A percentile compares a stretch with the other conserved stretches of the same genome.
Evolutionary conservation across 139 green algal genomes (phyloP).

Genomic region (Microglena sp.): DNA sequence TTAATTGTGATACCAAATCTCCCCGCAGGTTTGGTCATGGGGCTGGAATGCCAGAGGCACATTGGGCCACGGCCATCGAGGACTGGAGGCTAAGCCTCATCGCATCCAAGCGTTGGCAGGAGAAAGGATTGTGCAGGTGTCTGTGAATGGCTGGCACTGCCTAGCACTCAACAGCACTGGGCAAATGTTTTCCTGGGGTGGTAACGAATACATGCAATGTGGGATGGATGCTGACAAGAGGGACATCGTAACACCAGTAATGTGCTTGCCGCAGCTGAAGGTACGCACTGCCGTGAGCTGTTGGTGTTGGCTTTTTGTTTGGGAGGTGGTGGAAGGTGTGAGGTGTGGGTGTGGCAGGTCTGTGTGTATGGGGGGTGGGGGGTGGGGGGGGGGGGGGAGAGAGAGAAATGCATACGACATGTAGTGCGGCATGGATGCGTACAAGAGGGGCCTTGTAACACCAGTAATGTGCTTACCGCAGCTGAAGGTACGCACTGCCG

Average conservation of each 20-base stretch:
- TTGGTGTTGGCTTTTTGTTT: not conserved
- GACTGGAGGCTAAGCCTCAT: conserved; percentile 43
- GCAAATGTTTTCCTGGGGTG: no score
- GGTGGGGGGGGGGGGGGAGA: no score
- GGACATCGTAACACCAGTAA: conserved; percentile 48
- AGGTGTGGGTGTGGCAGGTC: no score
- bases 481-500: conserved; percentile 2
- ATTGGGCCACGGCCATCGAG: conserved; percentile 65
- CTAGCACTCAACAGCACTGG: no score
- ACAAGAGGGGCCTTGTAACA: conserved; percentile 13
- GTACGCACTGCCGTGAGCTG: not conserved
- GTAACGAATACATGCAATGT: conserved; percentile 88
- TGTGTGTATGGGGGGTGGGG: no score
- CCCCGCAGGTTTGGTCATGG: conserved; percentile 53
- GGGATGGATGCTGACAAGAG: conserved; percentile 18
- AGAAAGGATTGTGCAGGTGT: conserved; percentile 46
- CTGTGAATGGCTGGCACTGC: conserved; percentile 88
- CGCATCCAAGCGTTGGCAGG: conserved; percentile 49
- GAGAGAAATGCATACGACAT: no score
- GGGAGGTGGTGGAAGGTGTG: not conserved
- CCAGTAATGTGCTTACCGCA: not conserved
- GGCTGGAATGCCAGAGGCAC: conserved; percentile 81
- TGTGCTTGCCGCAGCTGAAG: conserved; percentile 32
- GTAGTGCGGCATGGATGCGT: conserved; percentile 41
- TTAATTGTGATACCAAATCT: no score